phyloP scores from a whole-genome alignment of 2,329 filamentous ascomycete genomes.

The Alternaria arbusti region DNA sequence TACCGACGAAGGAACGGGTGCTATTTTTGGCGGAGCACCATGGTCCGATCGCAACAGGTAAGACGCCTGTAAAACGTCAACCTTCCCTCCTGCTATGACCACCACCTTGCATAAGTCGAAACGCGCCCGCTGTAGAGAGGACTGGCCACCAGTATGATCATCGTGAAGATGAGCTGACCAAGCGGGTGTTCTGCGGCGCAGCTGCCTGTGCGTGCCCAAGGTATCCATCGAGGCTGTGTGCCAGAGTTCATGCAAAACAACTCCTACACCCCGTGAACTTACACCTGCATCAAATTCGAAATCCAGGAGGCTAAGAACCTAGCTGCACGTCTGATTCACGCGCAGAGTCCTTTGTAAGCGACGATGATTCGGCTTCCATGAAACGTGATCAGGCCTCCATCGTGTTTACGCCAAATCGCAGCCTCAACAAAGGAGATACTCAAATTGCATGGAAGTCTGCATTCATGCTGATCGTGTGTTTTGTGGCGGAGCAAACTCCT shows the following conservation, averaged over 20 bases:
- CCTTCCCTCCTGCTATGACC: conserved; percentile 13
- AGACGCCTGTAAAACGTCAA: conserved; percentile 16
- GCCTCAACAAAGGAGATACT: neutral
- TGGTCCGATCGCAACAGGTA: conserved; percentile 20
- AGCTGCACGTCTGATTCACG: conserved; percentile 1
- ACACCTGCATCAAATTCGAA: conserved; percentile 3
- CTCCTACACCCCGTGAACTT: neutral
- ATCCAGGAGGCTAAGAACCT: neutral
- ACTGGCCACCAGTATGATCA: conserved; percentile 13
- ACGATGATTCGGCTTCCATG: neutral
- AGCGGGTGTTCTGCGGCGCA: conserved; percentile 19
- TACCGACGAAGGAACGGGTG: conserved; percentile 25
- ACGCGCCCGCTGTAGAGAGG: conserved; percentile 21
- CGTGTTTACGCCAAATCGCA: neutral
- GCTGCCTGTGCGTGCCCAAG: conserved; percentile 5
- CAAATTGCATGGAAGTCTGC: conserved; percentile 14
- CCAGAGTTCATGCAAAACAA: conserved; percentile 5
- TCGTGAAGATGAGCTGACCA: conserved; percentile 12
- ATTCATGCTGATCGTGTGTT: conserved; percentile 14
- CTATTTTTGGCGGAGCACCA: conserved; percentile 41
- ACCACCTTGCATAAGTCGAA: conserved; percentile 26
- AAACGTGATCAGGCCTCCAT: conserved; percentile 5
- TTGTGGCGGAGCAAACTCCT: conserved; percentile 2
- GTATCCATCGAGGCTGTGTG: conserved; percentile 4
- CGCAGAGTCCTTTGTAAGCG: neutral